phyloP scores from a whole-genome alignment of 305 asterid species.

The Ajuga reptans region DNA sequence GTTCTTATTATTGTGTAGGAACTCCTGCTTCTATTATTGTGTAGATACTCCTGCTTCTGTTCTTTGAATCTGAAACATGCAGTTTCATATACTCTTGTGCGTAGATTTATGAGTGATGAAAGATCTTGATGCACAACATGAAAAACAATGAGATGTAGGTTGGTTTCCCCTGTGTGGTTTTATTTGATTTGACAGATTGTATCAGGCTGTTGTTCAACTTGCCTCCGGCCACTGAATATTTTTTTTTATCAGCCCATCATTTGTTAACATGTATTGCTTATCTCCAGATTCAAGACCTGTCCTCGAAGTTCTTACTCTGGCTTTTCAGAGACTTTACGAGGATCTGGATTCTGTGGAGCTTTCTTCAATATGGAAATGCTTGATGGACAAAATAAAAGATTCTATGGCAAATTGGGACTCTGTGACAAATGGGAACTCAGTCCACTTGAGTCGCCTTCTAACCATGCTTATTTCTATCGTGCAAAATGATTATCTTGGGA shows the following conservation, averaged over 20 bases:
- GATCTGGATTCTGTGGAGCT: slow-evolving; percentile 50
- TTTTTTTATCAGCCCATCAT: neutral
- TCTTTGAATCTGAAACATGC: slow-evolving; percentile 4
- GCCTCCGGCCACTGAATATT: neutral
- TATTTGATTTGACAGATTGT: neutral
- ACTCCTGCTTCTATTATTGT: slow-evolving; percentile 2
- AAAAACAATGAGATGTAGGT: slow-evolving; percentile 1
- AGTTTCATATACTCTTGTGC: neutral
- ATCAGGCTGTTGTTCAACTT: slow-evolving; percentile 3
- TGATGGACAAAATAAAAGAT: slow-evolving; percentile 44
- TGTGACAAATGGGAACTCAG: slow-evolving; percentile 27
- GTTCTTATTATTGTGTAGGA: neutral
- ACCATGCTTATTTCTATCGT: slow-evolving; percentile 51
- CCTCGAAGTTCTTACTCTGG: slow-evolving; percentile 53
- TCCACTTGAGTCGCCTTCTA: slow-evolving; percentile 50
- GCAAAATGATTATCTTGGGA: slow-evolving; percentile 41
- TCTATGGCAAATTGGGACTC: slow-evolving; percentile 33
- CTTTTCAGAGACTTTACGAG: slow-evolving; percentile 54
- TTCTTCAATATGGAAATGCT: slow-evolving; percentile 45
- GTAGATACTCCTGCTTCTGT: neutral
- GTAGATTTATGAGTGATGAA: neutral
- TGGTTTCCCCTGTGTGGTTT: neutral
- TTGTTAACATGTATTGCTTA: slow-evolving; percentile 14
- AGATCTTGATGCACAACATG: slow-evolving; percentile 1
- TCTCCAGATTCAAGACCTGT: slow-evolving; percentile 48